A percentile compares a stretch with the other conserved stretches of the same genome.
These are phyloP conservation scores for Mycena olivaceomarginata DNA, from an alignment of 768 basidiomycete species.

Conservation along the genomic window DNA sequence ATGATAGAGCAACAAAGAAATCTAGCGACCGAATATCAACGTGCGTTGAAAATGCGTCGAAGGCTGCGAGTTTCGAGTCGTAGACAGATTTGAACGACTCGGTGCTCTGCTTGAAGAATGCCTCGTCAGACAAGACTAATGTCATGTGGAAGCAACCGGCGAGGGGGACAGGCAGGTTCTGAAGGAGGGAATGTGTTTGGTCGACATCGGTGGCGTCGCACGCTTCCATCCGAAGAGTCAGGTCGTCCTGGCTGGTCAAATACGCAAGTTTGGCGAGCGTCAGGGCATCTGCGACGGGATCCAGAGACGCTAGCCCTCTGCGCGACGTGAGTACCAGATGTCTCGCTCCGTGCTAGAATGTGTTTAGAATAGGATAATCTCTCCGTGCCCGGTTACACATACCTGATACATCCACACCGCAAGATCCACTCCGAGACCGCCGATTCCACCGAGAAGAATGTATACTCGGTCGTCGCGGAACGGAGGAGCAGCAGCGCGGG, in stretches of 20 bases:
- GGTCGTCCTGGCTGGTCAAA: slow-evolving; percentile 4
- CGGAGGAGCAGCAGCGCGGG: neutral
- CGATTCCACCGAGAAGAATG: slow-evolving; percentile 17
- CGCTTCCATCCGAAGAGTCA: neutral
- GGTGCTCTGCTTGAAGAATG: slow-evolving; percentile 17
- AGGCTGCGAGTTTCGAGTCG: slow-evolving; percentile 14
- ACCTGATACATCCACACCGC: slow-evolving; percentile 34
- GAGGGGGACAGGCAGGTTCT: neutral
- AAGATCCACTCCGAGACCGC: slow-evolving; percentile 20
- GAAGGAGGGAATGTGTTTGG: neutral
- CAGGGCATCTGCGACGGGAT: slow-evolving; percentile 6
- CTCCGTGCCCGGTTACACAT: neutral
- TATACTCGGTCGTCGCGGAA: slow-evolving; percentile 2
- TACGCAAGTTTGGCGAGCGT: slow-evolving; percentile 20
- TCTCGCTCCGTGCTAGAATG: slow-evolving; percentile 20
- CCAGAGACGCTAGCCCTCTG: slow-evolving; percentile 8
- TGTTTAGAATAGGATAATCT: neutral
- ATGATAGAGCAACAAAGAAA: slow-evolving; percentile 25
- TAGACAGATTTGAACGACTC: neutral
- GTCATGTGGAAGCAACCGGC: slow-evolving; percentile 38
- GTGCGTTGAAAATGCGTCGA: slow-evolving; percentile 11
- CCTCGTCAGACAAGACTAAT: slow-evolving; percentile 1
- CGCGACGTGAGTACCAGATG: slow-evolving; percentile 26
- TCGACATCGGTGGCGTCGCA: slow-evolving; percentile 22
- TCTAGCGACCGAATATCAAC: slow-evolving; percentile 20